Conservation (phyloP, 495 filamentous ascomycete species). For the Xylaria acuta region DNA sequence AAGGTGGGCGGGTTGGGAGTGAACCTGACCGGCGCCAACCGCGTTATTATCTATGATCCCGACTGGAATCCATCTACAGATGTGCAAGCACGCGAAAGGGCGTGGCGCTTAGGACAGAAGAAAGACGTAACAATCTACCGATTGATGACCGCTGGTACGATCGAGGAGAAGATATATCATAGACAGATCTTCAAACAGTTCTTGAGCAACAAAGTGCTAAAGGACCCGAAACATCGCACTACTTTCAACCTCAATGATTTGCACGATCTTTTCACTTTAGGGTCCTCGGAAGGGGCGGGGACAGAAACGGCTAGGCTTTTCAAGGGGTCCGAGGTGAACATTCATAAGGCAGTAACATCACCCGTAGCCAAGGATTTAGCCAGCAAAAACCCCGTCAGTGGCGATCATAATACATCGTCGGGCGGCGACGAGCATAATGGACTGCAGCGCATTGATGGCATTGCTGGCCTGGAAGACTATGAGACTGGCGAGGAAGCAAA, state of each 20-base stretch:
- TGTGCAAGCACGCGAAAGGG: conserved; percentile 91
- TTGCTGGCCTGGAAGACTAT: conserved; percentile 47
- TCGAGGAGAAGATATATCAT: conserved; percentile 99
- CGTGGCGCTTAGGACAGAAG: conserved; percentile 95
- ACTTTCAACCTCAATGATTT: conserved; percentile 85
- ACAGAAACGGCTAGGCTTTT: conserved; percentile 89
- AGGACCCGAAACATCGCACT: conserved; percentile 87
- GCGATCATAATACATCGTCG: conserved; percentile 41
- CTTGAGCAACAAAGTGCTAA: conserved; percentile 90
- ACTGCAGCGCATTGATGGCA: conserved; percentile 45
- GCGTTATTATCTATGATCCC: conserved; percentile 96
- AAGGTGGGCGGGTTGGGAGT: conserved; percentile 93
- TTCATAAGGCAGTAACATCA: conserved; percentile 43
- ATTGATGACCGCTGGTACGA: conserved; percentile 94
- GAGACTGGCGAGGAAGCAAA: conserved; percentile 46
- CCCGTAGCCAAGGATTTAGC: conserved; percentile 23
- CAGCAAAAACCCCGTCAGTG: background rate
- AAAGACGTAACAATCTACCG: conserved; percentile 92
- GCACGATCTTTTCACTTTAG: conserved; percentile 88
- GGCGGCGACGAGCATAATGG: conserved; percentile 39
- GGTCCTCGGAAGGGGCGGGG: conserved; percentile 66
- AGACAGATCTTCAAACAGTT: conserved; percentile 98
- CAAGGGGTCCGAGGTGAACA: conserved; percentile 73
- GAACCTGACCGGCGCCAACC: conserved; percentile 92
- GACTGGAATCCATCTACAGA: conserved; percentile 98